Base-by-base conservation (phyloP, 1,284 basidiomycete genomes). In the Sanghuangporus baumii region DNA sequence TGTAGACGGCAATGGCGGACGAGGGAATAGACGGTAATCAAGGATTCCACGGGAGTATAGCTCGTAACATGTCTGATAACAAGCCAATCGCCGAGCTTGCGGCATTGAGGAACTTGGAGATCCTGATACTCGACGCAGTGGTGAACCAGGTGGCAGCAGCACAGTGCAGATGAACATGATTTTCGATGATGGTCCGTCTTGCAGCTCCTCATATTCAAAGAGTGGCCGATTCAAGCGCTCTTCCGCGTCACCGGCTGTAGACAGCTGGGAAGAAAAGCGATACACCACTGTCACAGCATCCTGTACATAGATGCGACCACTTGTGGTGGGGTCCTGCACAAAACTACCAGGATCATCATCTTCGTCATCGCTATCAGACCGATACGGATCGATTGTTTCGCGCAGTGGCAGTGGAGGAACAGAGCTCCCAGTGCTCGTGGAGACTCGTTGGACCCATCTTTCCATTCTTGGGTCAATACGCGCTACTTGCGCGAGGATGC, bases 41-140 rank as follows among this genome's bases (percentile, higher is more conserved):
- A 90, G 75, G 43, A 80, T 67, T 6, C 85, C 84, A 20, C 67
- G 69, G 18, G 79, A 71, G 59, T 79, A 78, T 16, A 91, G 75
- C 57, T 75, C 74, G 38, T 73, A 67, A 66, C 88, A 91, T 43
- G 81, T 76, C 61, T 74, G 74, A 67, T 79, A 85, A 67, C 84
- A 85, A 37, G 84, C 84, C 20, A 77, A 74, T 20, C 84, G 79
- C 60, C 85, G 77, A 20, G 90, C 87, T 55, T 82, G 76, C 40
- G 77, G 74, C 67, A 74, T 78, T 0, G 82, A 82, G 2, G 69
- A 65, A 55, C 78, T 78, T 58, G 74, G 69, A 31, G 79, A 73
- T 6, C 88, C 85, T 16, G 74, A 71, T 23, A 83, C 66, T 34
- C 67, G 67, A n/a, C 74, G 68, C 4, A 82, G 66, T 11, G 77